phyloP scores from a whole-genome alignment of 768 basidiomycete species.

The Imleria badia region DNA sequence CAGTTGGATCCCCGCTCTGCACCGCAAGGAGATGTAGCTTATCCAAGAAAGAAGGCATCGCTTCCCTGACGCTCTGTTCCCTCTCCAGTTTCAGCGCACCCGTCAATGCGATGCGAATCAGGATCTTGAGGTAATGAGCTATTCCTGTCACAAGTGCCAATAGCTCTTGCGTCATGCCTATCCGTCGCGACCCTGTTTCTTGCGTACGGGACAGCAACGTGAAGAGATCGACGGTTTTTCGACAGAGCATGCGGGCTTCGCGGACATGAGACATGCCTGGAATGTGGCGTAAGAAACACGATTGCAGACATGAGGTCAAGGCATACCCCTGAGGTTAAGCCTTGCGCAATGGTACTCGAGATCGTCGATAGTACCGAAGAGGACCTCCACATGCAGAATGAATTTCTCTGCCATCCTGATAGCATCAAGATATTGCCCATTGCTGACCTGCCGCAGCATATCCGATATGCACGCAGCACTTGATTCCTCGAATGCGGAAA shows the following conservation, averaged over 20 bases:
- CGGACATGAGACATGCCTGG: conserved; percentile 97
- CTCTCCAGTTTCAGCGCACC: conserved; percentile 94
- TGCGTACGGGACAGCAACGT: conserved; percentile 94
- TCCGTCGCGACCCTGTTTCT: conserved; percentile 84
- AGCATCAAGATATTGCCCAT: conserved; percentile 92
- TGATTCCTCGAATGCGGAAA: conserved; percentile 99
- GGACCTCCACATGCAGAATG: conserved; percentile 95
- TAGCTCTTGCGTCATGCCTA: conserved; percentile 97
- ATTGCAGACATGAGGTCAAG: background rate
- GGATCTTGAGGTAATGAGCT: conserved; percentile 98
- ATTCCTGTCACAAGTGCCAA: conserved; percentile 97
- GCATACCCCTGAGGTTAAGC: conserved; percentile 81
- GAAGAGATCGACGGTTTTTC: conserved; percentile 98
- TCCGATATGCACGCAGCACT: conserved; percentile 98
- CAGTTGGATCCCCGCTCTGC: conserved; percentile 78
- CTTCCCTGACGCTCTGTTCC: conserved; percentile 78
- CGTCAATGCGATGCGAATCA: conserved; percentile 96
- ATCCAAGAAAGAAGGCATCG: conserved; percentile 88
- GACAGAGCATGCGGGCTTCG: conserved; percentile 97
- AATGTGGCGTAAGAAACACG: conserved; percentile 14
- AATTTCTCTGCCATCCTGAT: conserved; percentile 99
- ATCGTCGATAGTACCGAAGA: conserved; percentile 97
- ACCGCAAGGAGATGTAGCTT: conserved; percentile 90
- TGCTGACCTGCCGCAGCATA: conserved; percentile 97
- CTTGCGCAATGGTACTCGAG: conserved; percentile 84